Evolutionary conservation across 2,329 filamentous ascomycete genomes (phyloP).

Genomic region (Aschersonia sp.): DNA sequence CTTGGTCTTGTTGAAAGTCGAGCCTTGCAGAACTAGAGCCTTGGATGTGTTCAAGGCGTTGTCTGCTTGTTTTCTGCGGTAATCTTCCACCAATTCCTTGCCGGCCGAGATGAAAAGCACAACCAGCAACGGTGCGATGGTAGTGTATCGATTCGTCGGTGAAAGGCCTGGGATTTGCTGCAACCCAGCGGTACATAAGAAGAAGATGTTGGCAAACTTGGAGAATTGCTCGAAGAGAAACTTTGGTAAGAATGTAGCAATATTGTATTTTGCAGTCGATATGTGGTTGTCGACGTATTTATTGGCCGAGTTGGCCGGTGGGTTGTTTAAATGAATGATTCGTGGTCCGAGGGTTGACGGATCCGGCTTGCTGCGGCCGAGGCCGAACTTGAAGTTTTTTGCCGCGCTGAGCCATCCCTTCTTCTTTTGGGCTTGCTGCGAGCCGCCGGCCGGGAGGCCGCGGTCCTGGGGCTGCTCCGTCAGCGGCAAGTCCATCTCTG

Average conservation of each 20-base stretch:
- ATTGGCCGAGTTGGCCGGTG: constrained; percentile 74
- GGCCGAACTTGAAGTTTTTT: constrained; percentile 81
- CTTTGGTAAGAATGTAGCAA: constrained; percentile 85
- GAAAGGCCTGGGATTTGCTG: constrained; percentile 94
- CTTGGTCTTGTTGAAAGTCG: constrained; percentile 69
- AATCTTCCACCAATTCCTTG: constrained; percentile 91
- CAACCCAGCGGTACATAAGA: constrained; percentile 87
- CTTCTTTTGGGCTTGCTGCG: constrained; percentile 25
- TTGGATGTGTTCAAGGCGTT: constrained; percentile 78
- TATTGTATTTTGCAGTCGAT: constrained; percentile 94
- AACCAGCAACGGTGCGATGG: constrained; percentile 82
- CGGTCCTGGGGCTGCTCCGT: constrained; percentile 52
- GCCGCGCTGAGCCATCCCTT: constrained; percentile 46
- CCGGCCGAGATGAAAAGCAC: constrained; percentile 89
- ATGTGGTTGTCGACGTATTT: constrained; percentile 96
- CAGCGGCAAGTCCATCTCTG: constrained; percentile 94
- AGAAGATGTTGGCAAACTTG: constrained; percentile 98
- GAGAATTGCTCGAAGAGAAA: constrained; percentile 98
- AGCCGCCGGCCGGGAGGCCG: constrained; percentile 23
- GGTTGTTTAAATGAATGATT: constrained; percentile 92
- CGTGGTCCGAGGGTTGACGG: constrained; percentile 82
- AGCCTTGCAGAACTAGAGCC: constrained; percentile 68
- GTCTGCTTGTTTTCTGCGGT: constrained; percentile 76
- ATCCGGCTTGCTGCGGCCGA: constrained; percentile 72
- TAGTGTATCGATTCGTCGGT: constrained; percentile 90